Evolutionary conservation across 2,329 filamentous ascomycete species (phyloP).

Genomic region (Talaromyces sp.): DNA sequence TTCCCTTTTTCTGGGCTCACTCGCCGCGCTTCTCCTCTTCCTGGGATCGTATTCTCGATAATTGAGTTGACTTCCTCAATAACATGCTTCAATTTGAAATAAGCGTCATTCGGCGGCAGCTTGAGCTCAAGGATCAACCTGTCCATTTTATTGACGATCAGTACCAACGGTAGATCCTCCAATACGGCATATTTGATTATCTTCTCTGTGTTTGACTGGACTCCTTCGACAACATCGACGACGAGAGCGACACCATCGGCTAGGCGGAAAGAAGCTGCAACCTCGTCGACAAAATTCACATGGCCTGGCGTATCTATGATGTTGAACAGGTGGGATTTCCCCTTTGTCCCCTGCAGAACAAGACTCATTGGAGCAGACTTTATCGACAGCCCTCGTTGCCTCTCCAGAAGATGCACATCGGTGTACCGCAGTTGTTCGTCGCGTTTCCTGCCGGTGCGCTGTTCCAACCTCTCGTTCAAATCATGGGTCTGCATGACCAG

Average conservation of each 20-base stretch:
- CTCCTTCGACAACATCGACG: constrained; percentile 95
- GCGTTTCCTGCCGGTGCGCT: constrained; percentile 70
- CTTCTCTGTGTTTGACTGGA: constrained; percentile 96
- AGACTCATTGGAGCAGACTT: constrained; percentile 94
- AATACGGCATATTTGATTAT: constrained; percentile 94
- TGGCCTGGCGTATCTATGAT: constrained; percentile 94
- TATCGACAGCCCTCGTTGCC: constrained; percentile 82
- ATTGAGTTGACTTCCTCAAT: constrained; percentile 95
- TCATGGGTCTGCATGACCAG: constrained; percentile 93
- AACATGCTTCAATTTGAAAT: constrained; percentile 99
- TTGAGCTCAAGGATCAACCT: constrained; percentile 90
- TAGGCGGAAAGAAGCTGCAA: constrained; percentile 78
- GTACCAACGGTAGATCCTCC: constrained; percentile 78
- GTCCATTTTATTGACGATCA: constrained; percentile 97
- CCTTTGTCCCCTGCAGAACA: constrained; percentile 77
- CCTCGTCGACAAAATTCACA: constrained; percentile 97
- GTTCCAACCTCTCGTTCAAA: constrained; percentile 70
- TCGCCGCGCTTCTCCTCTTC: constrained; percentile 69
- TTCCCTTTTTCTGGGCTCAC: constrained; percentile 96
- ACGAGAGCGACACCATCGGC: constrained; percentile 90
- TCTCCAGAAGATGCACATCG: constrained; percentile 81
- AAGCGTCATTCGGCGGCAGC: constrained; percentile 88
- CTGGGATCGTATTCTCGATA: constrained; percentile 81
- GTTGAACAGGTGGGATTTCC: constrained; percentile 93
- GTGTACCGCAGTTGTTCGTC: constrained; percentile 94